Conservation (phyloP, 371 early-diverging fungal genomes). For the Zopfochytrium polystomum region DNA sequence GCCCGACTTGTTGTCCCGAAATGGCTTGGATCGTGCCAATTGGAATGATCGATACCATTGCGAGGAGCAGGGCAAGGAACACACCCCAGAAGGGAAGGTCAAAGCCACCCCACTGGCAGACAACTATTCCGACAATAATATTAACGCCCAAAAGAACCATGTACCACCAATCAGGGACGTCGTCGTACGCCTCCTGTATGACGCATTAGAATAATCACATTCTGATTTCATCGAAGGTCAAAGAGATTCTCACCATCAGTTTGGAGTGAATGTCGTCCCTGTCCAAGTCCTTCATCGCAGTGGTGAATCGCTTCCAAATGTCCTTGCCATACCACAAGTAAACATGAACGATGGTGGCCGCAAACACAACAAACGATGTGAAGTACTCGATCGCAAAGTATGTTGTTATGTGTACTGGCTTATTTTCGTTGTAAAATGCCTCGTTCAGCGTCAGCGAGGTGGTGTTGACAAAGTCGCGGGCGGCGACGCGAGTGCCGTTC, state of each 20-base stretch:
- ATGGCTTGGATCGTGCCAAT: no score
- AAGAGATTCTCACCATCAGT: constrained; percentile 39
- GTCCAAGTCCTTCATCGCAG: constrained; percentile 12
- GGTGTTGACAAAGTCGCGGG: not conserved
- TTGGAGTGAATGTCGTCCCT: constrained; percentile 31
- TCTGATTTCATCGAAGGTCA: constrained; percentile 42
- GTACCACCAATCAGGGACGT: constrained; percentile 18
- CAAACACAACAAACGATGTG: constrained; percentile 12
- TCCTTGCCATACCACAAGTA: constrained; percentile 39
- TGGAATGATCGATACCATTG: constrained; percentile 18
- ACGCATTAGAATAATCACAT: constrained; percentile 60
- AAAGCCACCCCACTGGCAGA: no score
- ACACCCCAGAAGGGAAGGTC: constrained; percentile 20
- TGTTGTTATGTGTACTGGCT: constrained; percentile 13
- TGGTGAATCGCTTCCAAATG: constrained; percentile 11
- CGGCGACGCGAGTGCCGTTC: constrained; percentile 10
- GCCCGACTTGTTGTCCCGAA: no score
- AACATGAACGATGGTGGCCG: constrained; percentile 22
- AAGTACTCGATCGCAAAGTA: constrained; percentile 16
- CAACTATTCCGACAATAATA: constrained; percentile 4
- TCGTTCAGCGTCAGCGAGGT: constrained; percentile 11
- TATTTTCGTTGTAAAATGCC: constrained; percentile 21
- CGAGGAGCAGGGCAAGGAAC: constrained; percentile 11
- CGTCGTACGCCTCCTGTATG: constrained; percentile 9
- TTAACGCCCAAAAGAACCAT: constrained; percentile 11